Percentiles rank a stretch among this genome's conserved stretches.
Conservation (phyloP, 768 basidiomycete genomes). For the Kwoniella newhampshirensis region DNA sequence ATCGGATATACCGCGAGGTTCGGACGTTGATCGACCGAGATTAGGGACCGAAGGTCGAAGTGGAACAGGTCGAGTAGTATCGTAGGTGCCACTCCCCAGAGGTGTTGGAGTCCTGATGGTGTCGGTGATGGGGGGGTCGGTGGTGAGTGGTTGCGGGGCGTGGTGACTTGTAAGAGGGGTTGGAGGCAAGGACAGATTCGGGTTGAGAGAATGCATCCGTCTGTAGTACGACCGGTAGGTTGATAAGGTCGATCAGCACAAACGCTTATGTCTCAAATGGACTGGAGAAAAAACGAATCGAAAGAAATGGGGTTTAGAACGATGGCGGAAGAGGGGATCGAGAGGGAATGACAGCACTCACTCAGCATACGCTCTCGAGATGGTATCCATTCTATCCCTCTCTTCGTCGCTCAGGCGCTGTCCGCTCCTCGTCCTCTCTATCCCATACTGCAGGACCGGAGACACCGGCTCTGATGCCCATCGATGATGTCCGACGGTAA, state of each 20-base stretch:
- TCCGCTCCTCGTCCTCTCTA: conserved; percentile 3
- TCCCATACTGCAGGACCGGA: conserved; percentile 2
- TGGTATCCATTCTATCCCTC: conserved; percentile 15
- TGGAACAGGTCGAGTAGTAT: not conserved
- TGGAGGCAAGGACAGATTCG: conserved; percentile 2
- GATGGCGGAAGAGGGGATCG: not conserved
- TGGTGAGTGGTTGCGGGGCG: not conserved
- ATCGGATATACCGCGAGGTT: conserved; percentile 9
- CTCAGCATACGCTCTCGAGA: conserved; percentile 18
- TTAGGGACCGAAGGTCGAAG: conserved; percentile 12
- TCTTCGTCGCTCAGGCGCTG: conserved; percentile 12
- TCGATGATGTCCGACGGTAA: not conserved
- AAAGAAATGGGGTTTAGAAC: not conserved
- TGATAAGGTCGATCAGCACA: too few relatives aligned
- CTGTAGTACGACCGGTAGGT: too few relatives aligned
- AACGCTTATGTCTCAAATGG: not conserved
- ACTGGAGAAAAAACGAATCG: not conserved
- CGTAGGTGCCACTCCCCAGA: not conserved
- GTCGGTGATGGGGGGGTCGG: not conserved
- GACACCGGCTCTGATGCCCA: conserved; percentile 14
- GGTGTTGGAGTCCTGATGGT: not conserved
- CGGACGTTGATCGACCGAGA: conserved; percentile 6
- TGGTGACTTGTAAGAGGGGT: conserved; percentile 8
- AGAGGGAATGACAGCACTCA: conserved; percentile 6
- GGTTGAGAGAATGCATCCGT: conserved; percentile 20